phyloP scores from a whole-genome alignment of 306 rosid species.

The Fragaria iinumae region DNA sequence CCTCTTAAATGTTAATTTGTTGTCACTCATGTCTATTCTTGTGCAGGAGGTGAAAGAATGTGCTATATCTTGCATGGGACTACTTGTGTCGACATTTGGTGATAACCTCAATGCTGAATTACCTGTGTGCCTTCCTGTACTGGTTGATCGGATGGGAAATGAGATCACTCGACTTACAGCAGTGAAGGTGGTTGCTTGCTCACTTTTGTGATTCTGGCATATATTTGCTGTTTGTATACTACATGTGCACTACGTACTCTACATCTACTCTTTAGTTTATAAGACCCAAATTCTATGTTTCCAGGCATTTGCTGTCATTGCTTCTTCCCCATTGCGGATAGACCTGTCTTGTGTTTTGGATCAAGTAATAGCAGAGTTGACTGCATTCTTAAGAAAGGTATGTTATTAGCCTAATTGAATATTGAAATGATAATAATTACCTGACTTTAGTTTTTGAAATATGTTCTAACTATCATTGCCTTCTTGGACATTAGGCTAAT shows the following conservation, averaged over 20 bases:
- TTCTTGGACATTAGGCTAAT: slow-evolving; percentile 73
- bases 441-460: not conserved
- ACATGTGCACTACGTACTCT: not conserved
- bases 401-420: slow-evolving; percentile 22
- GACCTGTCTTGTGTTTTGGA: slow-evolving; percentile 91
- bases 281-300: slow-evolving; percentile 19
- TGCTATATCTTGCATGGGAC: slow-evolving; percentile 99
- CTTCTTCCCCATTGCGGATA: slow-evolving; percentile 81
- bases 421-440: slow-evolving; percentile 1
- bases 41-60: slow-evolving; percentile 98
- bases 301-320: slow-evolving; percentile 97
- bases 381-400: slow-evolving; percentile 96
- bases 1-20: slow-evolving; percentile 10
- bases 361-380: slow-evolving; percentile 85
- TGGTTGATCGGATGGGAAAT: slow-evolving; percentile 99
- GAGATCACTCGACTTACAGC: slow-evolving; percentile 99
- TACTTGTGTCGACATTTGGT: slow-evolving; percentile 93
- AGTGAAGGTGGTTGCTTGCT: slow-evolving; percentile 68
- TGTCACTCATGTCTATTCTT: slow-evolving; percentile 27
- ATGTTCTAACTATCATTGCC: slow-evolving; percentile 26
- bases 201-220: slow-evolving; percentile 1
- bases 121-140: slow-evolving; percentile 93
- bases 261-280: slow-evolving; percentile 6
- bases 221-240: not conserved
- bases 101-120: slow-evolving; percentile 76